A percentile compares a stretch with the other conserved stretches of the same genome.
phyloP scores from a whole-genome alignment of 2,329 filamentous ascomycete species.

The Ceratocystis cubensis region DNA sequence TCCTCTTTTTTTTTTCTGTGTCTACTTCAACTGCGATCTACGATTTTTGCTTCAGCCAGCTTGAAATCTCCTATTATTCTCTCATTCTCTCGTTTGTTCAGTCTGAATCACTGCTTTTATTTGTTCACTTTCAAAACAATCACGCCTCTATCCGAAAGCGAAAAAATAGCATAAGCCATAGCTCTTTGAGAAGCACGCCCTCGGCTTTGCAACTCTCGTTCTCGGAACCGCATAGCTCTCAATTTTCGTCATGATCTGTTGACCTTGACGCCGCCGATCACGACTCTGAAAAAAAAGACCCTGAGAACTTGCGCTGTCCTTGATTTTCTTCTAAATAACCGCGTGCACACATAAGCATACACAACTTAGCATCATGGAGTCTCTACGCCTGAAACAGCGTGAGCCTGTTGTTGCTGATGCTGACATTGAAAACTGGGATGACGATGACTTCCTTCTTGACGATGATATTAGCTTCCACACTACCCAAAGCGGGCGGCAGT shows the following conservation, averaged over 20 bases:
- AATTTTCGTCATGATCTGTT: neutral
- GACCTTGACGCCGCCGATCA: neutral
- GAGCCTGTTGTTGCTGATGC: conserved; percentile 43
- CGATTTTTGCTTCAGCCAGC: conserved; percentile 1
- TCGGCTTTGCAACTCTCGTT: neutral
- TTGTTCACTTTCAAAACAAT: neutral
- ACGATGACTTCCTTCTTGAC: conserved; percentile 62
- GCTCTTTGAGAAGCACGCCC: neutral
- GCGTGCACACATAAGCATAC: neutral
- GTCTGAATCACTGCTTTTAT: neutral
- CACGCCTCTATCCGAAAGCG: neutral
- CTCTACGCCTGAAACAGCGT: conserved; percentile 41
- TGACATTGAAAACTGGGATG: conserved; percentile 64
- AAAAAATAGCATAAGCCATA: neutral
- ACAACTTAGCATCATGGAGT: conserved; percentile 35
- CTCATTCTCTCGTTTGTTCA: conserved; percentile 1
- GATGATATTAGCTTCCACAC: conserved; percentile 43
- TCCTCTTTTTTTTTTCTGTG: neutral
- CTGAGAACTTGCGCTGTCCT: neutral
- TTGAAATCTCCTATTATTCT: conserved; percentile 2
- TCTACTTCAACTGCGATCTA: neutral
- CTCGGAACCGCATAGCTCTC: neutral
- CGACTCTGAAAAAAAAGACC: neutral
- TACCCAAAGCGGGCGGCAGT: conserved; percentile 31
- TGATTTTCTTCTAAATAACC: neutral